Evolutionary conservation across 164 flowering plant genomes (phyloP).

Genomic region (Vitis rupestris): DNA sequence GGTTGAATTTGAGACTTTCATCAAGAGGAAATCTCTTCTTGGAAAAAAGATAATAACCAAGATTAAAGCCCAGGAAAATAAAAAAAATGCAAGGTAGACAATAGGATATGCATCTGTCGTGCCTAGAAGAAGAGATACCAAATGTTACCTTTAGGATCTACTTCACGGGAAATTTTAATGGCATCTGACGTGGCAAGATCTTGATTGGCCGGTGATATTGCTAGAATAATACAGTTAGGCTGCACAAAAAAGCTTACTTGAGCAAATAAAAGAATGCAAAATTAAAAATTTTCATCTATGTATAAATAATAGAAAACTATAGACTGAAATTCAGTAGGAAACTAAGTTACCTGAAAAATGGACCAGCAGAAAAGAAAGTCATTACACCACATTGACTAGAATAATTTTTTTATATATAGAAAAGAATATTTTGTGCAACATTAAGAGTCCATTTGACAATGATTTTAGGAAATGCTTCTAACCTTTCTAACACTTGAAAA

Average conservation of each 20-base stretch:
- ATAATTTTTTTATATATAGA: too few relatives aligned
- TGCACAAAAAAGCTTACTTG: constrained; percentile 30
- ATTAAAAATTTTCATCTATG: not conserved
- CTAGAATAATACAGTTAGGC: constrained; percentile 93
- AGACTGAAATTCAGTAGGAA: not conserved
- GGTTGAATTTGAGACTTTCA: not conserved
- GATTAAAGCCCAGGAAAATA: not conserved
- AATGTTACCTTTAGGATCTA: constrained; percentile 78
- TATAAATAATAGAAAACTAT: not conserved
- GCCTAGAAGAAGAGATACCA: not conserved
- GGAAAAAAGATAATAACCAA: not conserved
- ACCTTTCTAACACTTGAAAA: too few relatives aligned
- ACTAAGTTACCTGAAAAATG: too few relatives aligned
- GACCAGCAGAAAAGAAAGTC: too few relatives aligned
- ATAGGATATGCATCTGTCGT: not conserved
- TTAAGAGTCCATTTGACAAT: too few relatives aligned
- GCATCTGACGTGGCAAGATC: constrained; percentile 99
- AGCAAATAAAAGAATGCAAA: not conserved
- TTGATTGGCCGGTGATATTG: constrained; percentile 97
- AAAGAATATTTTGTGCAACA: too few relatives aligned
- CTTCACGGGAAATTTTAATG: constrained; percentile 90
- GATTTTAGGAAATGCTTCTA: too few relatives aligned
- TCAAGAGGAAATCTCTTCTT: not conserved
- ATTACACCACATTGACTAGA: too few relatives aligned
- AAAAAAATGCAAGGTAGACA: not conserved